Percentiles rank a stretch among this genome's conserved stretches.
Conservation (phyloP, 2,329 filamentous ascomycete species). For the Fusarium sp. region DNA sequence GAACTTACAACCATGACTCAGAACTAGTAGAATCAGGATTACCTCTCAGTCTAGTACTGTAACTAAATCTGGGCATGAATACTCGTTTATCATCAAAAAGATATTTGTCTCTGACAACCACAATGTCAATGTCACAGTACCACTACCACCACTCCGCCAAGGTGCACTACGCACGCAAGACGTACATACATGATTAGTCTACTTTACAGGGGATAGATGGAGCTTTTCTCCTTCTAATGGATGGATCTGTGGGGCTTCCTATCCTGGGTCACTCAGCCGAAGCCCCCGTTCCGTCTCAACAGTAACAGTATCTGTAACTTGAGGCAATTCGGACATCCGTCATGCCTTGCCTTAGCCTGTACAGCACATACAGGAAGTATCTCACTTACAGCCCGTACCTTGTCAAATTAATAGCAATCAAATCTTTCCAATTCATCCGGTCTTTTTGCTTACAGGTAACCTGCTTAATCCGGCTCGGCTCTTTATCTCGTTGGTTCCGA, state of each 20-base stretch:
- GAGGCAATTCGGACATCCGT: constrained; percentile 45
- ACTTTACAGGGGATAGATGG: constrained; percentile 32
- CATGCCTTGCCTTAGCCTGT: constrained; percentile 4
- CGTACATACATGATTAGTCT: constrained; percentile 31
- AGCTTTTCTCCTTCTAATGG: neutral
- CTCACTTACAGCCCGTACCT: neutral
- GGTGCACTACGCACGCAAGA: constrained; percentile 30
- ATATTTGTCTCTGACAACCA: neutral
- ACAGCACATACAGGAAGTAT: neutral
- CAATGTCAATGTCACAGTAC: neutral
- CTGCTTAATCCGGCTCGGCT: constrained; percentile 13
- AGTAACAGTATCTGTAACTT: constrained; percentile 20
- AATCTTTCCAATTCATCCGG: constrained; percentile 13
- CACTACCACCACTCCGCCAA: constrained; percentile 2
- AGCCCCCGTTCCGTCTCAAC: constrained; percentile 23
- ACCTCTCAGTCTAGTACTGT: neutral
- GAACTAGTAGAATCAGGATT: neutral
- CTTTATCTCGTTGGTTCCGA: neutral
- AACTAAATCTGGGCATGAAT: neutral
- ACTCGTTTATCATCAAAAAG: constrained; percentile 16
- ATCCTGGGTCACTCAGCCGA: constrained; percentile 44
- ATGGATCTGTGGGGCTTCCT: constrained; percentile 38
- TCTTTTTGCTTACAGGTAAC: neutral
- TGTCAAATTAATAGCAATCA: neutral
- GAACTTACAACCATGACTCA: neutral